Evolutionary conservation across 2,329 filamentous ascomycete species (phyloP).

Genomic region (Plectosphaerella cucumerina): DNA sequence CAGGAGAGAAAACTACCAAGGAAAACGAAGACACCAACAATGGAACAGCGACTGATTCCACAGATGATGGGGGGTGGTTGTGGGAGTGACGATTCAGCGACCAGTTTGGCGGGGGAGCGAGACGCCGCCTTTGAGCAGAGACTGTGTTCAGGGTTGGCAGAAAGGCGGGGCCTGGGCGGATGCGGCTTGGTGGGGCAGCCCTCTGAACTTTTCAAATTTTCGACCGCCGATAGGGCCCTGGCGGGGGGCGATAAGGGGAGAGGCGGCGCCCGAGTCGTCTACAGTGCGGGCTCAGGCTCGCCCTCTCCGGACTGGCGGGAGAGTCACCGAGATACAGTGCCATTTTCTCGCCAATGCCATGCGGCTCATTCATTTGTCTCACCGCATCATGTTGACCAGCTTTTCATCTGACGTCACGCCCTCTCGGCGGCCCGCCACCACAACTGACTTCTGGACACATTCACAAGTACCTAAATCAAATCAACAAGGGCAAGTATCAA

Average conservation of each 20-base stretch:
- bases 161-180: not conserved
- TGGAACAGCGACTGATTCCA: not conserved
- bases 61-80: not conserved
- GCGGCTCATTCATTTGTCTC: not conserved
- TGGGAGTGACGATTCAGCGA: not conserved
- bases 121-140: conserved; percentile 1
- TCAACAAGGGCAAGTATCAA: no score
- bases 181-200: not conserved
- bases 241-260: not conserved
- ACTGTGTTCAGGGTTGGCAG: not conserved
- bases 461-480: no score
- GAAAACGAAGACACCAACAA: not conserved
- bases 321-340: not conserved
- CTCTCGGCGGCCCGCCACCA: not conserved
- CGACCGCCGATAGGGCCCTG: not conserved
- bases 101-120: not conserved
- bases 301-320: no score
- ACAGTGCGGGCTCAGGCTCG: not conserved
- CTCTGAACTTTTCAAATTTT: not conserved
- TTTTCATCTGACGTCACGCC: not conserved
- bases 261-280: not conserved
- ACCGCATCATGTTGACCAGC: not conserved
- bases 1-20: not conserved
- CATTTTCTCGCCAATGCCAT: not conserved
- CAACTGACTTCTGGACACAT: not conserved